Base-by-base conservation (phyloP, 2,329 filamentous ascomycete species). In the Pseudocercospora macadamiae region DNA sequence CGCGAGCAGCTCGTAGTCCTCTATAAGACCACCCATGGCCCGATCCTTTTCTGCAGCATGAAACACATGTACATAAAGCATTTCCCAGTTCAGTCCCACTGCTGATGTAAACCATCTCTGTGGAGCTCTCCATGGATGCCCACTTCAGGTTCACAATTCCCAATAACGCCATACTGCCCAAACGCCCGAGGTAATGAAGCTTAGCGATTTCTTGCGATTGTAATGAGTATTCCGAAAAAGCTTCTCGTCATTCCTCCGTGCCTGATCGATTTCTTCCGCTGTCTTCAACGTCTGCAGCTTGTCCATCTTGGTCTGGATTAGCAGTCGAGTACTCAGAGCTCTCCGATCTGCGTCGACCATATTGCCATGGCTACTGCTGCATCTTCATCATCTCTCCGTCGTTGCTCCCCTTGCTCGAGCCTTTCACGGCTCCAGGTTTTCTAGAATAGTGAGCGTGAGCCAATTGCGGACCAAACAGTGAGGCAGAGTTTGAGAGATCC, bases 1-100 rank as follows among this genome's bases (percentile, higher is more conserved):
- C 60, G 56, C 54, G 60, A 57, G 60, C 60, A 62, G 59, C 53
- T 30, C 60, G 45, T 57, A 52, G 49, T 39, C 58, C 28, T 62
- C 56, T 59, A 56, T 34, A 36, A 49, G 36, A 51, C 36, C 51
- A 32, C 14, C 47, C 37, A 37, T 59, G 49, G 34, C 34, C 12
- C 21, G 23, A 14, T 51, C 32, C 16, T 16, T 48, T 49, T 8
- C 45, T 32, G 12, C 37, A 57, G 32, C 54, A 57, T 42, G 47
- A 49, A 14, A 32, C 14, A 49, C 47, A 49, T 30, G 47, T 49
- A 57, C 47, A 52, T 10, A 34, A 49, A 42, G 36, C 45, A 47
- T 47, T 44, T n/a, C 47, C n/a, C 19, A 18, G 12, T 52, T 18
- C 12, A 34, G 16, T n/a, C 26, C n/a, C 47, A 34, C 47, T 30